phyloP scores from a whole-genome alignment of 805 yeast species.

The Nakazawaea populi region DNA sequence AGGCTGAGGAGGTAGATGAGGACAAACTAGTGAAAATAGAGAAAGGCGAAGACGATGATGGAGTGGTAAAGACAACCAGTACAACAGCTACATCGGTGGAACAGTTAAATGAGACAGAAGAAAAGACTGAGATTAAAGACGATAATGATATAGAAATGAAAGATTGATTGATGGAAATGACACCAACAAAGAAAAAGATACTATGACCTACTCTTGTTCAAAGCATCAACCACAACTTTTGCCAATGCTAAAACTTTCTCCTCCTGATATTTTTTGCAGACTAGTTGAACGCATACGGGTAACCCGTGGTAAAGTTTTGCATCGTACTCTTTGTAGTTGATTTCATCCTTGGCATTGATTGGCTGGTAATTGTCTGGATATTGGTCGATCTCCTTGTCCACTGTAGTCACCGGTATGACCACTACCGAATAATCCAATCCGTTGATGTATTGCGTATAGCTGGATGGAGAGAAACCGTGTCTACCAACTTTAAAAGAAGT shows the following conservation, averaged over 20 bases:
- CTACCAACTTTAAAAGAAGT: conserved; percentile 12
- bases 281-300: conserved; percentile 52
- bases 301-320: conserved; percentile 42
- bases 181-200: not conserved
- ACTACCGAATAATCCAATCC: conserved; percentile 9
- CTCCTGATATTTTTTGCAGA: conserved; percentile 51
- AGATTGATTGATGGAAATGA: too few species aligned
- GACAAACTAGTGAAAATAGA: not conserved
- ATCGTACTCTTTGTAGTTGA: conserved; percentile 33
- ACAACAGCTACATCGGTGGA: not conserved
- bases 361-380: conserved; percentile 18
- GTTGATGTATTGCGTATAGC: conserved; percentile 6
- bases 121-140: not conserved
- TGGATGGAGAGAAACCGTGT: conserved; percentile 3
- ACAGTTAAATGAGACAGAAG: not conserved
- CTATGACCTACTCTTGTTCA: not conserved
- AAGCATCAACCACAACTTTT: conserved; percentile 14
- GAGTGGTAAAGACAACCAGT: not conserved
- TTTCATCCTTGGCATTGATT: conserved; percentile 25
- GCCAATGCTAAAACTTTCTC: conserved; percentile 44
- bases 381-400: conserved; percentile 25
- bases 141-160: not conserved
- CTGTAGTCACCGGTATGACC: conserved; percentile 9
- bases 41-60: not conserved
- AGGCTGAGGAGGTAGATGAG: not conserved